These are phyloP conservation scores for Exobasidium cylindrosporum DNA, from an alignment of 1,284 basidiomycete species.

Conservation along the genomic window DNA sequence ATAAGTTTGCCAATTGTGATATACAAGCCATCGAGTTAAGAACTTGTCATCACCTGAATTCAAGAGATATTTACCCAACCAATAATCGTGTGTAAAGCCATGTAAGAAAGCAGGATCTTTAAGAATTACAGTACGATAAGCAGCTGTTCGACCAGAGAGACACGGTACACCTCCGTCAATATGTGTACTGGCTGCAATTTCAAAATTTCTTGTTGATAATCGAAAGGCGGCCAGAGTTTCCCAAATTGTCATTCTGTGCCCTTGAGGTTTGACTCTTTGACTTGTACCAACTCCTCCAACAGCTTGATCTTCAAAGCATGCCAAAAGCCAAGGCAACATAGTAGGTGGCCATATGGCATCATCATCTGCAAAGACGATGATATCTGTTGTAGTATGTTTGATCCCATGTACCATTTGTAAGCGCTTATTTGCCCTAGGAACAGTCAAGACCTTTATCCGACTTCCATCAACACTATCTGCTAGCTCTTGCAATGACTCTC, in stretches of 20 bases:
- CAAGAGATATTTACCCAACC: slow-evolving; percentile 61
- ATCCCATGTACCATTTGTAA: slow-evolving; percentile 89
- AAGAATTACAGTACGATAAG: slow-evolving; percentile 84
- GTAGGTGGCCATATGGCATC: slow-evolving; percentile 91
- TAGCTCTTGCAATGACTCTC: slow-evolving; percentile 76
- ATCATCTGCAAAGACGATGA: slow-evolving; percentile 92
- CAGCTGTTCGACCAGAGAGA: slow-evolving; percentile 84
- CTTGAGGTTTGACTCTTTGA: slow-evolving; percentile 78
- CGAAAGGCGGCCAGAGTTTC: slow-evolving; percentile 88
- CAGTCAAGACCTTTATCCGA: slow-evolving; percentile 79
- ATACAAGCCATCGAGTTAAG: slow-evolving; percentile 92
- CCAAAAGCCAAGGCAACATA: slow-evolving; percentile 75
- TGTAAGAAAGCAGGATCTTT: slow-evolving; percentile 88
- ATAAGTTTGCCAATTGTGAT: slow-evolving; percentile 87
- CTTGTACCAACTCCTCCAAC: slow-evolving; percentile 85
- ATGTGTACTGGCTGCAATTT: slow-evolving; percentile 80
- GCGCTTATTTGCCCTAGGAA: slow-evolving; percentile 87
- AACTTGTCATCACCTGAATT: slow-evolving; percentile 71
- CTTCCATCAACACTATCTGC: slow-evolving; percentile 78
- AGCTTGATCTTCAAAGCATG: slow-evolving; percentile 89
- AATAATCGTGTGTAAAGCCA: slow-evolving; percentile 87
- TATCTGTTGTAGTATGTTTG: slow-evolving; percentile 80
- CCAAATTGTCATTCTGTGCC: slow-evolving; percentile 80
- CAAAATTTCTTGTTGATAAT: slow-evolving; percentile 84
- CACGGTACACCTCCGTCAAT: slow-evolving; percentile 88